Percentiles rank a stretch among this genome's conserved stretches.
phyloP scores from a whole-genome alignment of 2,329 filamentous ascomycete species.

The Aureobasidium pullulans region DNA sequence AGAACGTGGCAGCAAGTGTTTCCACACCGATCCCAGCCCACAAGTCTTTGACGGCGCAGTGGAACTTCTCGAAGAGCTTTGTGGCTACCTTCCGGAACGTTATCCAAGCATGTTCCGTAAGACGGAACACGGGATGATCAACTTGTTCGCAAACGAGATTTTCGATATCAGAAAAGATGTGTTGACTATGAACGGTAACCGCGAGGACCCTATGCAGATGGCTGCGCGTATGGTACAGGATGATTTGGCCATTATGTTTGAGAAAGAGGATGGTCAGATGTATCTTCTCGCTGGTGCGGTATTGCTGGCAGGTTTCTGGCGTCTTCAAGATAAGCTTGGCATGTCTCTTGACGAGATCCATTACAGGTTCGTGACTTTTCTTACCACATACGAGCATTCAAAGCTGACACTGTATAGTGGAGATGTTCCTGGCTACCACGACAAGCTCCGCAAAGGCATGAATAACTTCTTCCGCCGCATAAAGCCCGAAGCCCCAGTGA shows the following conservation, averaged over 20 bases:
- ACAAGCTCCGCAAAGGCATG: conserved; percentile 71
- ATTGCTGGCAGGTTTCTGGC: conserved; percentile 76
- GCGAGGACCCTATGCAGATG: conserved; percentile 72
- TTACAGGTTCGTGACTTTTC: conserved; percentile 34
- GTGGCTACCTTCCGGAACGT: conserved; percentile 61
- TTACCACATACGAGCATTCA: neutral
- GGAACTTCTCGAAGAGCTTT: conserved; percentile 69
- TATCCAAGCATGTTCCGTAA: conserved; percentile 65
- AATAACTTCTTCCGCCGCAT: conserved; percentile 71
- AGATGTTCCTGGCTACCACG: conserved; percentile 63
- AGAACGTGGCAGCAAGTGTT: conserved; percentile 61
- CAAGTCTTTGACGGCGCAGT: conserved; percentile 56
- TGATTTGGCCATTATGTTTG: conserved; percentile 78
- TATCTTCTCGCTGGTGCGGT: conserved; percentile 72
- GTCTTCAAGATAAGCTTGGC: conserved; percentile 69
- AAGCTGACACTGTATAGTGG: conserved; percentile 41
- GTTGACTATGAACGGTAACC: conserved; percentile 34
- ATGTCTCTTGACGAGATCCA: conserved; percentile 77
- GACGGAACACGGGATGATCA: conserved; percentile 59
- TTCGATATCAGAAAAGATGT: conserved; percentile 62
- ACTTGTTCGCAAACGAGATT: conserved; percentile 61
- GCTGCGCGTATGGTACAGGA: conserved; percentile 69
- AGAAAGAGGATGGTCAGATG: conserved; percentile 67
- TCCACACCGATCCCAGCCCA: conserved; percentile 57
- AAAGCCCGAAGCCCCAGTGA: conserved; percentile 57